Conservation (phyloP, 2,329 filamentous ascomycete genomes). For the Camillea tinctor region DNA sequence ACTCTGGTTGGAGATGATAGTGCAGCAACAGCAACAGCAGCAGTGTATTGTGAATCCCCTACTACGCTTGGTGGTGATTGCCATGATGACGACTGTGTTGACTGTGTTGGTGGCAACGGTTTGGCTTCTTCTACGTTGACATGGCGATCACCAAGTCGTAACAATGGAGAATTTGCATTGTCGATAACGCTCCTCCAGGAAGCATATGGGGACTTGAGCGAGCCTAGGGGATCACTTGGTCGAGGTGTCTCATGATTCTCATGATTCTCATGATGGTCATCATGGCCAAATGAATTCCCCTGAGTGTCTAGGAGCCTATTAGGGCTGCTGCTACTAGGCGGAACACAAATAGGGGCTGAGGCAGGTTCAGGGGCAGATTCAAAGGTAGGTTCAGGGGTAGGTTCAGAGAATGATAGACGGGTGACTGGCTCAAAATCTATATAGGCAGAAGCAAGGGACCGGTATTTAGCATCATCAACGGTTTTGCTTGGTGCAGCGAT, state of each 20-base stretch:
- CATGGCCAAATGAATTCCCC: background rate
- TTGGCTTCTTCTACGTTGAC: slow-evolving; percentile 2
- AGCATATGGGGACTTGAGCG: slow-evolving; percentile 33
- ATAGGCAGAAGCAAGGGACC: slow-evolving; percentile 50
- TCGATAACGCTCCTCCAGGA: slow-evolving; percentile 47
- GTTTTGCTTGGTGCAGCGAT: slow-evolving; percentile 50
- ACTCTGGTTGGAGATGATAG: slow-evolving; percentile 50
- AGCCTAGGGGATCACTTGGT: slow-evolving; percentile 7
- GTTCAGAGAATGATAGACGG: background rate
- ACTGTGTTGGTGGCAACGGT: slow-evolving; percentile 6
- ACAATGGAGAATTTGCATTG: slow-evolving; percentile 39
- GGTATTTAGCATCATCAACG: slow-evolving; percentile 48
- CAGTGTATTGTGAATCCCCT: slow-evolving; percentile 48
- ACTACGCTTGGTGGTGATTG: slow-evolving; percentile 49
- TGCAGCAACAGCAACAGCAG: slow-evolving; percentile 27
- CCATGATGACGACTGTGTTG: slow-evolving; percentile 38
- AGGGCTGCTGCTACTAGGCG: background rate
- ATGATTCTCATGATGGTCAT: slow-evolving; percentile 9
- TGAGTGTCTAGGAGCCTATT: background rate
- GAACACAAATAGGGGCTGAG: background rate
- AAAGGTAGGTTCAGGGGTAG: background rate
- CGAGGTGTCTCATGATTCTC: background rate
- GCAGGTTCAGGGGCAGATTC: background rate
- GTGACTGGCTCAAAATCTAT: slow-evolving; percentile 43
- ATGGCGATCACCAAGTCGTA: slow-evolving; percentile 2